Evolutionary conservation across 768 basidiomycete genomes (phyloP).

Genomic region (Leccinellum albellum): DNA sequence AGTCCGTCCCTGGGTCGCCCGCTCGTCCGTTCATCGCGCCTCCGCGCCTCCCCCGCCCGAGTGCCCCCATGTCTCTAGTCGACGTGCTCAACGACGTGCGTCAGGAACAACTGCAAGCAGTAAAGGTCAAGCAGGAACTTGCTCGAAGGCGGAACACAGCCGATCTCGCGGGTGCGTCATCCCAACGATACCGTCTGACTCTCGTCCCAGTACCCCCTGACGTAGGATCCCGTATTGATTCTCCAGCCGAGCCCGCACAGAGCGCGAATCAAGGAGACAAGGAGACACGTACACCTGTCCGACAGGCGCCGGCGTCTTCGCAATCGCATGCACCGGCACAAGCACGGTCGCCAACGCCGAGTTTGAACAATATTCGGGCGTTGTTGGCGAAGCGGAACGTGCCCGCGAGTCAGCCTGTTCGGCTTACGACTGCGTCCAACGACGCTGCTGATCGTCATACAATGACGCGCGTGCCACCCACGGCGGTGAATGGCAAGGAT

Average conservation of each 20-base stretch:
- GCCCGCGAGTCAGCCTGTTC: background rate
- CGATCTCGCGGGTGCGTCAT: background rate
- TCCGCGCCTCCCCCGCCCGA: slow-evolving; percentile 18
- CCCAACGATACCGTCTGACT: background rate
- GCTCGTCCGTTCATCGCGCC: slow-evolving; percentile 19
- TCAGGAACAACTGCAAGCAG: background rate
- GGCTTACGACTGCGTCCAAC: background rate
- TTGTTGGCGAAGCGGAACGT: slow-evolving; percentile 12
- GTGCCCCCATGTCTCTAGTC: slow-evolving; percentile 14
- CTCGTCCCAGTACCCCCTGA: background rate
- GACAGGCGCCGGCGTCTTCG: background rate
- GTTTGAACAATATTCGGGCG: slow-evolving; percentile 14
- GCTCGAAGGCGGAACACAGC: background rate
- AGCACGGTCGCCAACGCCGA: slow-evolving; percentile 2
- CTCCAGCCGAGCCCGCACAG: slow-evolving; percentile 1
- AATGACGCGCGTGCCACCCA: background rate
- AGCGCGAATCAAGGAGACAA: background rate
- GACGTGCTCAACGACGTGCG: slow-evolving; percentile 22
- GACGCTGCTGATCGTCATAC: background rate
- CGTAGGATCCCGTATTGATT: background rate
- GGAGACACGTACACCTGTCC: background rate
- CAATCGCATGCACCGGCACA: background rate
- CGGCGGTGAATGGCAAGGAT: background rate
- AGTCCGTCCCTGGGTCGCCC: background rate
- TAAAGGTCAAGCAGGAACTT: background rate